Conservation (phyloP, 768 basidiomycete species). For the Tulasnella sp. region DNA sequence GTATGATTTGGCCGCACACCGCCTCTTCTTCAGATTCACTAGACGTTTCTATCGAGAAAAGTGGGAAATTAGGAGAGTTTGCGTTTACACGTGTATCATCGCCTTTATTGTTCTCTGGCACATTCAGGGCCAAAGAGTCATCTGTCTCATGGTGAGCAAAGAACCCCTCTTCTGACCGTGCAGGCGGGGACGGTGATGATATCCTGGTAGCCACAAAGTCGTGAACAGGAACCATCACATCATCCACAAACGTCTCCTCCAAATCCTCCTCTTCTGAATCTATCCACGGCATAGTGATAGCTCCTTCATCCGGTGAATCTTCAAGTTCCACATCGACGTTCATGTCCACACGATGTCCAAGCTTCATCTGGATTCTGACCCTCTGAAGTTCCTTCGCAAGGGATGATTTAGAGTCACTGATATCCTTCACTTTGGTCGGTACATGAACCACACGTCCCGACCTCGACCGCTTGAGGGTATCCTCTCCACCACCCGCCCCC, state of each 20-base stretch:
- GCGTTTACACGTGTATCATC: too few relatives aligned
- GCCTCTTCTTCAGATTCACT: too few relatives aligned
- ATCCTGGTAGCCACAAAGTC: constrained; percentile 1
- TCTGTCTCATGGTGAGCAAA: not conserved
- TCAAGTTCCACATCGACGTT: constrained; percentile 7
- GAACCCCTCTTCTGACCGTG: not conserved
- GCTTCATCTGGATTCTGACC: constrained; percentile 5
- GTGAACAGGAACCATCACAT: not conserved
- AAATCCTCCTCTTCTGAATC: too few relatives aligned
- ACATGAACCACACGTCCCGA: constrained; percentile 9
- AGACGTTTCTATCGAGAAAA: too few relatives aligned
- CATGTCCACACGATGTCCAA: constrained; percentile 10
- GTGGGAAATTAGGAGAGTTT: too few relatives aligned
- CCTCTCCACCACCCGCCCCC: not conserved
- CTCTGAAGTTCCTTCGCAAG: constrained; percentile 7
- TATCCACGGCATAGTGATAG: not conserved
- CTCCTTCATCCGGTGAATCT: constrained; percentile 1
- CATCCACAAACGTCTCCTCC: too few relatives aligned
- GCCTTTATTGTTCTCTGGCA: too few relatives aligned
- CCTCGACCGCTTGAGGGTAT: constrained; percentile 5
- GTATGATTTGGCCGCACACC: too few relatives aligned
- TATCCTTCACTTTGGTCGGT: constrained; percentile 3
- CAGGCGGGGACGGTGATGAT: constrained; percentile 1
- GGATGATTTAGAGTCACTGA: not conserved
- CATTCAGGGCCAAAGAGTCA: too few relatives aligned